Base-by-base conservation (phyloP, 1,284 basidiomycete genomes). In the Tilletia setariae region DNA sequence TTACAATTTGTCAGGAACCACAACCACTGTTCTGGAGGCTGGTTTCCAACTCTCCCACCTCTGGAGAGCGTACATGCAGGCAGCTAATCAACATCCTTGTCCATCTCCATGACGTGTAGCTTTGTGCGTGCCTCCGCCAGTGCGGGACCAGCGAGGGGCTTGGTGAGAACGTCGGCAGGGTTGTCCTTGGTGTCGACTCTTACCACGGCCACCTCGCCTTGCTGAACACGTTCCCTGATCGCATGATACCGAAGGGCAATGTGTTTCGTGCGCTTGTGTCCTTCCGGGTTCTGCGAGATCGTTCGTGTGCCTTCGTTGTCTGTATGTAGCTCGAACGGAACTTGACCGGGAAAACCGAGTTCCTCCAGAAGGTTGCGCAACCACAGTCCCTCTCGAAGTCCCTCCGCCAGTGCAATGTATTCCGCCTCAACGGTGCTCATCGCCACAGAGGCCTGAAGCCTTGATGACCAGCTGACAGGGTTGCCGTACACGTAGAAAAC, bases 401-500 rank as follows among this genome's bases (percentile, higher is more conserved):
- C 56, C 25, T 61, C 28, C 25, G 56, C 56, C 56, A 61, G 21
- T 19, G 56, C 56, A 61, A 61, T 40, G n/a, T 61, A 61, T 25
- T 61, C 56, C 56, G 56, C 56, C 32, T 61, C 56, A 15, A 40
- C 32, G 16, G 28, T 61, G 28, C 28, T 30, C 28, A 61, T 28
- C 16, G 56, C 16, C 23, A 61, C 56, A 19, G 32, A 30, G 25
- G 32, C 19, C 32, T 61, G 56, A 19, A 30, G 56, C 56, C 56
- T 28, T 28, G 56, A 61, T 16, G 56, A 15, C 56, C 56, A 61
- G n/a, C 28, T 30, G 6, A 40, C 25, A 6, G 32, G 47, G 19
- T 49, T 49, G 47, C 47, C 47, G 4, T 49, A 23, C 19, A 49
- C 19, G 47, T 49, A 49, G 47, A 49, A 49, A 23, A 49, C 47